Conservation (phyloP, 2,329 filamentous ascomycete species). For the Lasiodiplodia theobromae region DNA sequence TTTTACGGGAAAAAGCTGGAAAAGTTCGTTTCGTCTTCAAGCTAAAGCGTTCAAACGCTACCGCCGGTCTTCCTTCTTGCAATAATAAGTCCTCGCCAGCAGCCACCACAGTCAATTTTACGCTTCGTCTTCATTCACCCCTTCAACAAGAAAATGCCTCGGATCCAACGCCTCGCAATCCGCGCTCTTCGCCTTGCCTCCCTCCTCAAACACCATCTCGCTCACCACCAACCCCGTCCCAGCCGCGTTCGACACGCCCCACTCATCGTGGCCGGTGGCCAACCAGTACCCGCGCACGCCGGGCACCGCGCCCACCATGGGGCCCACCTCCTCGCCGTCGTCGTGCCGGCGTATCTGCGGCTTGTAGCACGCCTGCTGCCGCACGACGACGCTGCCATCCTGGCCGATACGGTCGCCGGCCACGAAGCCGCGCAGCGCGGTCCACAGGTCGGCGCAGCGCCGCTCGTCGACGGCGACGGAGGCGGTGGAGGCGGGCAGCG, state of each 20-base stretch:
- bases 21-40: background rate
- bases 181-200: constrained; percentile 9
- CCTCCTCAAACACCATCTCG: constrained; percentile 28
- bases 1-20: background rate
- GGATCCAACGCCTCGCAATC: constrained; percentile 19
- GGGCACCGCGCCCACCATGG: constrained; percentile 8
- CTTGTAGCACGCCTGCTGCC: constrained; percentile 19
- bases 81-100: background rate
- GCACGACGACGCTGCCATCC: background rate
- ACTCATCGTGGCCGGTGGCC: constrained; percentile 29
- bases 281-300: background rate
- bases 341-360: constrained; percentile 24
- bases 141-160: constrained; percentile 2
- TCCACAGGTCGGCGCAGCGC: constrained; percentile 6
- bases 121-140: background rate
- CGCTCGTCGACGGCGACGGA: background rate
- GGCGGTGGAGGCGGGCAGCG: background rate
- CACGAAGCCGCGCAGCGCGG: background rate
- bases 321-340: constrained; percentile 19
- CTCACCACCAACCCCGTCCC: constrained; percentile 26
- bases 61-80: background rate
- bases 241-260: constrained; percentile 25
- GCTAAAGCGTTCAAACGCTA: background rate
- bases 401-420: background rate
- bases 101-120: background rate